These are phyloP conservation scores for Pseudoneurospora amorphoporcata DNA, from an alignment of 495 filamentous ascomycete species.

Conservation along the genomic window DNA sequence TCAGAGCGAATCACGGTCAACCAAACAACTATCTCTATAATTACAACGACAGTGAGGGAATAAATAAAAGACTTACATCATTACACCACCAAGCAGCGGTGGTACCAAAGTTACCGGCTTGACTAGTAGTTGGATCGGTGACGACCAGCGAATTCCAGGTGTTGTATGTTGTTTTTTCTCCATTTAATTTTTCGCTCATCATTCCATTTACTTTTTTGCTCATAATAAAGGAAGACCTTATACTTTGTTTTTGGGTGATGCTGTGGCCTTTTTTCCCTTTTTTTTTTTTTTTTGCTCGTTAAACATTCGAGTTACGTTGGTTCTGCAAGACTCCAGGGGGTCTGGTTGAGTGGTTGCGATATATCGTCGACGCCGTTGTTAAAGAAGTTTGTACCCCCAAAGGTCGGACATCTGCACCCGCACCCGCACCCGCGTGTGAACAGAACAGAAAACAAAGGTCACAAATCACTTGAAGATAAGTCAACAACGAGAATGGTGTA, in stretches of 20 bases:
- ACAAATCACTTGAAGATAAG: not conserved
- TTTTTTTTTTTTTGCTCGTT: not conserved
- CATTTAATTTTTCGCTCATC: not conserved
- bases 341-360: not conserved
- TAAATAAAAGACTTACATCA: too few relatives aligned
- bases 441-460: not conserved
- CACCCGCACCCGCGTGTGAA: not conserved
- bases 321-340: not conserved
- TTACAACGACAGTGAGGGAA: too few relatives aligned
- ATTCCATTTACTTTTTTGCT: not conserved
- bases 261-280: not conserved
- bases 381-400: not conserved
- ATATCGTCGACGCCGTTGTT: not conserved
- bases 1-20: too few relatives aligned
- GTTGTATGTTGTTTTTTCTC: constrained; percentile 30
- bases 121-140: constrained; percentile 35
- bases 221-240: not conserved
- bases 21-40: too few relatives aligned
- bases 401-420: not conserved
- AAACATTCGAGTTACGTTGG: not conserved
- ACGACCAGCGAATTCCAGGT: constrained; percentile 31
- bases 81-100: too few relatives aligned
- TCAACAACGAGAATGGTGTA: not conserved
- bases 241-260: not conserved
- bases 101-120: too few relatives aligned